Evolutionary conservation across 768 basidiomycete species (phyloP).

Genomic region (Tricholoma saponaceum): DNA sequence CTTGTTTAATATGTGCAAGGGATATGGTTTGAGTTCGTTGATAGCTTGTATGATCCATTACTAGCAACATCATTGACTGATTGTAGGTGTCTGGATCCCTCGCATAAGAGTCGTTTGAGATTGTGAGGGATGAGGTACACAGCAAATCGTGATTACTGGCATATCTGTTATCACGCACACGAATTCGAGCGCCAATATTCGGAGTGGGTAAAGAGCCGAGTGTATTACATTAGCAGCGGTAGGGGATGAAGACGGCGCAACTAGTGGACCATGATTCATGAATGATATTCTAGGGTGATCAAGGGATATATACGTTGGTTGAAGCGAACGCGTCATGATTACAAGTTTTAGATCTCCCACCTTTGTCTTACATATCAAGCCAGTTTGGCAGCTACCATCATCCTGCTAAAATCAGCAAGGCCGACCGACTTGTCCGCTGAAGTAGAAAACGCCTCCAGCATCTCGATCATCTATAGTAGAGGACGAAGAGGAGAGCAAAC

Average conservation of each 20-base stretch:
- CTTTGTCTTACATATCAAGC: slow-evolving; percentile 12
- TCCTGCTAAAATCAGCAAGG: slow-evolving; percentile 66
- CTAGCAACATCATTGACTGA: no score
- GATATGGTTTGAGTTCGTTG: no score
- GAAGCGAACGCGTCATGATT: not conserved
- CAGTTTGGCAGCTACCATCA: slow-evolving; percentile 66
- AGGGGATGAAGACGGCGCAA: not conserved
- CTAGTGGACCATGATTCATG: not conserved
- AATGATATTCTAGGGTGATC: not conserved
- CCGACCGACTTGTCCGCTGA: slow-evolving; percentile 64
- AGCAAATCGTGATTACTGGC: no score
- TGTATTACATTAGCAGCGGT: no score
- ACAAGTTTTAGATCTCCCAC: not conserved
- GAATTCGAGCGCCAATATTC: no score
- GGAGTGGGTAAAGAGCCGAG: no score
- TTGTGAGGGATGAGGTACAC: no score
- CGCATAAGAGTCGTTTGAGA: no score
- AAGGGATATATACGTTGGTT: not conserved
- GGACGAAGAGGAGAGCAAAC: not conserved
- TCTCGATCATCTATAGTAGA: slow-evolving; percentile 60
- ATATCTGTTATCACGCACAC: no score
- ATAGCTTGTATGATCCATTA: no score
- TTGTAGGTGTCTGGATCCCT: no score
- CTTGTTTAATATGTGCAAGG: no score
- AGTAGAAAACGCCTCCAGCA: slow-evolving; percentile 74